A percentile compares a stretch with the other conserved stretches of the same genome.
phyloP scores from a whole-genome alignment of 108 stramenopile species.

The Cyclostephanos invisitatus region DNA sequence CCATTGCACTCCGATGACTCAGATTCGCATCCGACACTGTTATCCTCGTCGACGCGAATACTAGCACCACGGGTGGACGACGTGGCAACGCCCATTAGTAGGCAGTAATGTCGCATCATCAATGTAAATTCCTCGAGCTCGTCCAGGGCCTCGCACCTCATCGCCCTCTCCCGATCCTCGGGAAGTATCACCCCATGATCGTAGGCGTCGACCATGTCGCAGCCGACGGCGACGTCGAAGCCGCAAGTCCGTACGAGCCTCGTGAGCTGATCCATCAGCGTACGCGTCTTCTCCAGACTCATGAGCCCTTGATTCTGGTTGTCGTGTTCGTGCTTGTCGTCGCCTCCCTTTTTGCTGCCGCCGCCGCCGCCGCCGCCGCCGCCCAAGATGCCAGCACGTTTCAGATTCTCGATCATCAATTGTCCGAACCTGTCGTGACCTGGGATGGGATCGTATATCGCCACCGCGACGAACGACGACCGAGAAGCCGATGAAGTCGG shows the following conservation, averaged over 20 bases:
- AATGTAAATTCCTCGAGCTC: conserved; percentile 85
- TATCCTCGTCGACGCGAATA: background rate
- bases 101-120: conserved; percentile 84
- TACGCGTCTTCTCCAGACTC: conserved; percentile 58
- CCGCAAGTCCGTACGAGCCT: conserved; percentile 55
- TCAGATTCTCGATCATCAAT: conserved; percentile 77
- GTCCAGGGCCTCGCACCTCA: conserved; percentile 81
- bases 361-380: background rate
- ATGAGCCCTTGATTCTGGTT: conserved; percentile 24
- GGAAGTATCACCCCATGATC: conserved; percentile 55
- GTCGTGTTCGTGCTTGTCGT: conserved; percentile 15
- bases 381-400: conserved; percentile 54
- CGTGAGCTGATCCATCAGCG: conserved; percentile 59
- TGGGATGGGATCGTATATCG: conserved; percentile 76
- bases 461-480: conserved; percentile 37
- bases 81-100: conserved; percentile 47
- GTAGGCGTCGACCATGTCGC: conserved; percentile 85
- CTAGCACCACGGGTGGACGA: background rate
- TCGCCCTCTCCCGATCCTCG: conserved; percentile 61
- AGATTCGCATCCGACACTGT: background rate
- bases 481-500: conserved; percentile 5
- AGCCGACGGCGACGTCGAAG: conserved; percentile 62
- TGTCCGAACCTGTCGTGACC: conserved; percentile 66
- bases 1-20: background rate
- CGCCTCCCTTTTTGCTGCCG: background rate